phyloP scores from a whole-genome alignment of 495 filamentous ascomycete genomes.

The Penicillium cosmopolitanum region DNA sequence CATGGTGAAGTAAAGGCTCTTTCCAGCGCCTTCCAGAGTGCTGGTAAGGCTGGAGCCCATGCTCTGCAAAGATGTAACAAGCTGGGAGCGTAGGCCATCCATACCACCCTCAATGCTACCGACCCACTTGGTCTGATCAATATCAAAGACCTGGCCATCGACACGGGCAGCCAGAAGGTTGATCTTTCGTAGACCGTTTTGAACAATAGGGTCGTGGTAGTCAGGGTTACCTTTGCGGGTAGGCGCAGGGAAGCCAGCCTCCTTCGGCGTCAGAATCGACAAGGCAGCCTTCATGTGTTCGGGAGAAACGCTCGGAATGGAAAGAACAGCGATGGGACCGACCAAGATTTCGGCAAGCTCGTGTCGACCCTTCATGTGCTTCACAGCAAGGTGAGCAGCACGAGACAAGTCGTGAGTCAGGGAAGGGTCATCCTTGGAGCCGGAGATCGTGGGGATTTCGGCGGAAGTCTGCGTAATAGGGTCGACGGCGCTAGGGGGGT shows the following conservation, averaged over 20 bases:
- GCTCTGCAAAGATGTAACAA: slow-evolving; percentile 76
- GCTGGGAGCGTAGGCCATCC: slow-evolving; percentile 78
- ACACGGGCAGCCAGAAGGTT: slow-evolving; percentile 83
- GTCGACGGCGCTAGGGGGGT: slow-evolving; percentile 42
- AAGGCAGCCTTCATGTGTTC: slow-evolving; percentile 78
- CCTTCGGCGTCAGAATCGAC: slow-evolving; percentile 70
- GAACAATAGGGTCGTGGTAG: slow-evolving; percentile 75
- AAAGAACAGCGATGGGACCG: slow-evolving; percentile 77
- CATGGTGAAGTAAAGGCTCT: slow-evolving; percentile 80
- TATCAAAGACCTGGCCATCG: slow-evolving; percentile 80
- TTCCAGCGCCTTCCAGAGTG: slow-evolving; percentile 73
- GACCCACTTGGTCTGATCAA: slow-evolving; percentile 78
- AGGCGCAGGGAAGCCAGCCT: slow-evolving; percentile 74
- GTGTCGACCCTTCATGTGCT: slow-evolving; percentile 55
- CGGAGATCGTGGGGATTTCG: slow-evolving; percentile 34
- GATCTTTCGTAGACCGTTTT: slow-evolving; percentile 83
- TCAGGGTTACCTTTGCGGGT: slow-evolving; percentile 72
- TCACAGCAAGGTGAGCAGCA: slow-evolving; percentile 64
- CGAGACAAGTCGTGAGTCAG: slow-evolving; percentile 77
- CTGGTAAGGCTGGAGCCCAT: slow-evolving; percentile 73
- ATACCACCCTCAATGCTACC: slow-evolving; percentile 82
- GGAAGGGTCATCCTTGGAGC: slow-evolving; percentile 48
- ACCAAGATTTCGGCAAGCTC: slow-evolving; percentile 76
- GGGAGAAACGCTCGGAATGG: slow-evolving; percentile 83
- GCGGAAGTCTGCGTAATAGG: slow-evolving; percentile 48